Conservation (phyloP, 2,329 filamentous ascomycete genomes). For the Aureobasidium sp. region DNA sequence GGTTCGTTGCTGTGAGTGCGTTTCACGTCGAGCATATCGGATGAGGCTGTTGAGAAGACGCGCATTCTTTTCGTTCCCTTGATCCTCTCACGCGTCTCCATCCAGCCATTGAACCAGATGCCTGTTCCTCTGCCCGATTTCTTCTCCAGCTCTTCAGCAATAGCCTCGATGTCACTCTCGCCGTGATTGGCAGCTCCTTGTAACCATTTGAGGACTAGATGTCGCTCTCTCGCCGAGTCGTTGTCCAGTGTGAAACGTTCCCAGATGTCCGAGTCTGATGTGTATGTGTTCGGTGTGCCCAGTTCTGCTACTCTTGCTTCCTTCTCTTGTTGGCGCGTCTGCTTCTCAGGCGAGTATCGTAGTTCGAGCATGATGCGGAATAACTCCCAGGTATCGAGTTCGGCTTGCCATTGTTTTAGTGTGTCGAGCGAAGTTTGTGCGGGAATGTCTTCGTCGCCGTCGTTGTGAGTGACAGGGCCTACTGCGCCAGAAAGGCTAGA, state of each 20-base stretch:
- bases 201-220: conserved; percentile 77
- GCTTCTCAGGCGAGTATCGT: conserved; percentile 48
- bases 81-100: conserved; percentile 82
- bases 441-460: conserved; percentile 10
- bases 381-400: conserved; percentile 87
- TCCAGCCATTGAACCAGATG: conserved; percentile 80
- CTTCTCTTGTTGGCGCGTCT: conserved; percentile 28
- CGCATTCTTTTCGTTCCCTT: conserved; percentile 82
- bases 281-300: conserved; percentile 42
- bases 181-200: conserved; percentile 65
- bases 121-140: conserved; percentile 64
- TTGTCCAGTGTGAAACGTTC: conserved; percentile 68
- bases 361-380: conserved; percentile 63
- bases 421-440: conserved; percentile 42
- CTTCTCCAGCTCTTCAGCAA: conserved; percentile 64
- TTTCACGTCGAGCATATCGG: conserved; percentile 45
- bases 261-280: conserved; percentile 57
- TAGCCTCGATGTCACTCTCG: conserved; percentile 63
- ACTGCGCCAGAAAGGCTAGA: not conserved
- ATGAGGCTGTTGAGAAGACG: conserved; percentile 38
- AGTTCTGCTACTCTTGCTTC: conserved; percentile 27
- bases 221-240: conserved; percentile 66
- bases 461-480: conserved; percentile 7
- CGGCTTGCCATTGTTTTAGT: conserved; percentile 64
- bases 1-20: conserved; percentile 49